Evolutionary conservation across 169 alveolate genomes (phyloP), one percentile per base, ranked within the genome.

Genomic region (Perkinsus marinus): DNA sequence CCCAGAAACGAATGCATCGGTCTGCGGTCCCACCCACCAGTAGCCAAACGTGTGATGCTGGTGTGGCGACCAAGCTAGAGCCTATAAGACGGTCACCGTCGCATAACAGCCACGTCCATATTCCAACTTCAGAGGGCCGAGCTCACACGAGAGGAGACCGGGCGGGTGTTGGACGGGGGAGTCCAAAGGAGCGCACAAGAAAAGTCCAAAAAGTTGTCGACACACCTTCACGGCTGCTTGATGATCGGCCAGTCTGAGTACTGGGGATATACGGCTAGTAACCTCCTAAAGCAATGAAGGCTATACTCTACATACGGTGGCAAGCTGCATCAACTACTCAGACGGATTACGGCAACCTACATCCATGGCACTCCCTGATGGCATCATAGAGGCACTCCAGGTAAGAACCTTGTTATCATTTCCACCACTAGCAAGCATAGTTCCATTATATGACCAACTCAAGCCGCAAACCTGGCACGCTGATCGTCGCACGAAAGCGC

Each of bases 11-110:
- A n/a, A 98, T 98, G 91, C 98, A 96, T 91, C 99, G 95, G 95
- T 98, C 99, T 34, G 99, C 99, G 19, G 99, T 97, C 3, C 99
- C 99, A 26, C 99, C n/a, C 99, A 3, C 99, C 99, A 19, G 98
- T 95, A 36, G 98, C 98, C 39, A 98, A n/a, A 94, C 39, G 98
- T 95, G 57, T 97, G 97, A 91, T 96, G 95, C 94, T 97, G 97
- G 93, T 98, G 99, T 0, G 99, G 99, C 68, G 98, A 96, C 99
- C 99, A 98, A 0, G 99, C 98, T 22, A 98, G 94, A 36, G 99
- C 99, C 94, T 57, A 30, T 7, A 57, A 57, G 79, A 57, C 3
- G 79, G 97, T 98, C 0, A 98, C 98, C 19, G 99, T 98, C 69
- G 99, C 98, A 39, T 93, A 91, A n/a, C n/a, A n/a, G n/a, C n/a